phyloP scores from a whole-genome alignment of 2,329 filamentous ascomycete species.

The Sclerotinia subarctica region DNA sequence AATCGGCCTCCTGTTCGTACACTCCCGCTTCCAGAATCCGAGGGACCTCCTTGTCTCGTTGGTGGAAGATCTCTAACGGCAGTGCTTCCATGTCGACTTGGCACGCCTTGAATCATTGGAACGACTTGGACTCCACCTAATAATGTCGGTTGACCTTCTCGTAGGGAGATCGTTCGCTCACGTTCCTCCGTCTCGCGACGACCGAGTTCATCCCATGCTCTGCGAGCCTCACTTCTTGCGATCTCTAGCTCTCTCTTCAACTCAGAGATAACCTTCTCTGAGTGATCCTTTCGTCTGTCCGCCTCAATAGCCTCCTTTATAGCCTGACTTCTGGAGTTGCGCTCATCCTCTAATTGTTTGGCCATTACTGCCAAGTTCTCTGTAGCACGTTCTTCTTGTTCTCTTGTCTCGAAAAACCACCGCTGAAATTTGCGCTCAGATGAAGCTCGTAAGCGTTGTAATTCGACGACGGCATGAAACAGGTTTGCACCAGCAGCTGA shows the following conservation, averaged over 20 bases:
- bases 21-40: slow-evolving; percentile 36
- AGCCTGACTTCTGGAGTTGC: slow-evolving; percentile 64
- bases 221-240: slow-evolving; percentile 89
- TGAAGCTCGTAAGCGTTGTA: slow-evolving; percentile 88
- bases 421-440: slow-evolving; percentile 97
- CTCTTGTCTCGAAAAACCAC: slow-evolving; percentile 95
- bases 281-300: slow-evolving; percentile 64
- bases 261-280: slow-evolving; percentile 77
- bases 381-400: slow-evolving; percentile 79
- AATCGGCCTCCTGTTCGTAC: slow-evolving; percentile 28
- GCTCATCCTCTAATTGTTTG: slow-evolving; percentile 69
- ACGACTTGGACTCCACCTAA: slow-evolving; percentile 94
- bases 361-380: slow-evolving; percentile 83
- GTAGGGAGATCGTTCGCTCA: slow-evolving; percentile 78
- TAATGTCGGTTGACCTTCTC: slow-evolving; percentile 81
- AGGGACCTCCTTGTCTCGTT: slow-evolving; percentile 46
- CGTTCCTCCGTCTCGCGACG: slow-evolving; percentile 90
- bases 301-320: slow-evolving; percentile 63
- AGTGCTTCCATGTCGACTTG: slow-evolving; percentile 52
- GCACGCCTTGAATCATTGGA: slow-evolving; percentile 75
- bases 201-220: slow-evolving; percentile 96
- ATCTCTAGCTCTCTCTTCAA: slow-evolving; percentile 92
- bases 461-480: slow-evolving; percentile 94
- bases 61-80: slow-evolving; percentile 41
- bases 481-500: slow-evolving; percentile 95